Percentiles rank a stretch among this genome's conserved stretches.
These are phyloP conservation scores for Entelexis sorbosivorans DNA, from an alignment of 1,139 yeast genomes.

Conservation along the genomic window DNA sequence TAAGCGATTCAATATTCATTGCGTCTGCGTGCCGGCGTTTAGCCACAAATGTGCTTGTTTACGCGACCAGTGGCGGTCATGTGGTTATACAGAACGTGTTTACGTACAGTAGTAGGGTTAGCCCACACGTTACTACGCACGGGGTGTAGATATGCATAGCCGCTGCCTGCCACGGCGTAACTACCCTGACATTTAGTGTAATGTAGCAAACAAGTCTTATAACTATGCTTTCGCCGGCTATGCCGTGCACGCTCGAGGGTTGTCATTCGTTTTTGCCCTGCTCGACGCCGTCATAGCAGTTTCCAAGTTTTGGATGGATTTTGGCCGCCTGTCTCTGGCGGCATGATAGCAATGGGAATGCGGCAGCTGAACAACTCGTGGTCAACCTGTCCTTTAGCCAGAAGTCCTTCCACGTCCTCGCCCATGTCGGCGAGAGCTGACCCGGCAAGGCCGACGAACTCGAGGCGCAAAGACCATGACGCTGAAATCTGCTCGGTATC, in stretches of 20 bases:
- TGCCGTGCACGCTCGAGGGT: too few species aligned
- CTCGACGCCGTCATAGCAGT: slow-evolving; percentile 2
- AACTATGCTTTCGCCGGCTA: too few species aligned
- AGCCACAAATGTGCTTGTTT: too few species aligned
- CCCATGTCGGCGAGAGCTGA: slow-evolving; percentile 25
- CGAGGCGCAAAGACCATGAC: slow-evolving; percentile 30
- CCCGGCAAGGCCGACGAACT: slow-evolving; percentile 29
- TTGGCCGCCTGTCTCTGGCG: slow-evolving; percentile 20
- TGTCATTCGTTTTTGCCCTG: too few species aligned
- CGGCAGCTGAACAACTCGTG: slow-evolving; percentile 29
- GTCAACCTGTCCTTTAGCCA: slow-evolving; percentile 26
- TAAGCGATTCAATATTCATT: background rate
- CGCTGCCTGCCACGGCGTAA: too few species aligned
- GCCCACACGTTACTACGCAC: too few species aligned
- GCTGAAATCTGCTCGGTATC: slow-evolving; percentile 23
- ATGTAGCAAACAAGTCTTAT: too few species aligned
- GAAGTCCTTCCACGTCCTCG: slow-evolving; percentile 21
- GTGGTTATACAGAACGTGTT: too few species aligned
- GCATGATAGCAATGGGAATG: slow-evolving; percentile 26
- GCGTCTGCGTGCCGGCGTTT: too few species aligned
- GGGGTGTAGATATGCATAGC: too few species aligned
- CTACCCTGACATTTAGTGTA: too few species aligned
- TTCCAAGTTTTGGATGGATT: slow-evolving; percentile 19
- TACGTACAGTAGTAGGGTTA: too few species aligned
- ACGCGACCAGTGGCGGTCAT: background rate